Base-by-base conservation (phyloP, 345 rosid genomes). In the Eucalyptus lansdowneana region DNA sequence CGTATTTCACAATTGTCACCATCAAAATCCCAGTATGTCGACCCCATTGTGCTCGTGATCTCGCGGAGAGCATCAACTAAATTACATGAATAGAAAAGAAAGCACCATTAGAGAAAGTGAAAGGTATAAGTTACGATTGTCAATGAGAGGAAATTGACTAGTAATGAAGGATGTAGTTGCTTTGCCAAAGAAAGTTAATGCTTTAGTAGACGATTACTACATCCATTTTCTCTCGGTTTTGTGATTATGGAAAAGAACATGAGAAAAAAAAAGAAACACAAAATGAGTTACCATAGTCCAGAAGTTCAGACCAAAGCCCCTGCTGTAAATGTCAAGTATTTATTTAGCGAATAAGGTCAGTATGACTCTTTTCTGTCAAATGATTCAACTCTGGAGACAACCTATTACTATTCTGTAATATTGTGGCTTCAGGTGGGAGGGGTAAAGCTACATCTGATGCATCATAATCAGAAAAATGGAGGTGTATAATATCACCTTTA, bases 31-130 rank as follows among this genome's bases (percentile, higher is more conserved):
- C 95, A 94, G 91, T 90, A 47, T 51, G 72, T 91, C 2, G 92
- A 92, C 40, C 97, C 96, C 96, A 95, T 85, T 25, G 94, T 87
- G 87, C 27, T 91, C 3, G 89, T 91, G 56, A 94, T 94, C 90
- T 93, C 92, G 53, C 87, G 91, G 72, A 96, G 93, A 86, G 93
- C 94, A 90, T 94, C 92, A 89, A 93, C 96, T 95, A 89, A 27
- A 42, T 37, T 49, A 40, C 58, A 76, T 21, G 60, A 29, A 81
- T 9, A 29, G 29, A 51, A 37, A 13, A 86, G 42, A 86, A 44
- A 62, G 21, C 7, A 34, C 51, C 45, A 3, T 88, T 31, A 80
- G 16, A 69, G 50, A 19, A 85, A 34, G 40, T 9, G 15, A 22
- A 45, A 9, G 9, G 21, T 53, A 53, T 19, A 3, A 53, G 24